phyloP scores from a whole-genome alignment of 331 rosid species.

The Acacia pycnantha region DNA sequence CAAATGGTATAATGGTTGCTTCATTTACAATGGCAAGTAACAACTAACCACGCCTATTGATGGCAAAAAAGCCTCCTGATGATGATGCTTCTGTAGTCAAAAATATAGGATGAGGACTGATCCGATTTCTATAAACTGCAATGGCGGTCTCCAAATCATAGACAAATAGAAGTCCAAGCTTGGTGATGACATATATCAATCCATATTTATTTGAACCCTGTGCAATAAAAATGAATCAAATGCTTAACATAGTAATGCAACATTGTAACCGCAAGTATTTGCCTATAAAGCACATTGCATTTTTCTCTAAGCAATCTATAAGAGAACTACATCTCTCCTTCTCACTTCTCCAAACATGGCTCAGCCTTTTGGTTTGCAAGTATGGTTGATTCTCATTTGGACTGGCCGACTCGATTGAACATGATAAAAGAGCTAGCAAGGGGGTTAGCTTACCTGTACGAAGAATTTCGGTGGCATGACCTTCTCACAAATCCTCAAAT shows the following conservation, averaged over 20 bases:
- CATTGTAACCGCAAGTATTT: not conserved
- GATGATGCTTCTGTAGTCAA: constrained; percentile 89
- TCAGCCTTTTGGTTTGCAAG: constrained; percentile 33
- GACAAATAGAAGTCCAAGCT: constrained; percentile 93
- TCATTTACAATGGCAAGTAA: constrained; percentile 94
- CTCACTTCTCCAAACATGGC: not conserved
- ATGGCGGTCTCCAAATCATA: constrained; percentile 94
- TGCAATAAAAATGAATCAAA: constrained; percentile 28
- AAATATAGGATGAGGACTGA: constrained; percentile 96
- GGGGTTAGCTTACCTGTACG: constrained; percentile 56
- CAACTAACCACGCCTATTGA: constrained; percentile 96
- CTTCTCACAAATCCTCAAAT: constrained; percentile 73
- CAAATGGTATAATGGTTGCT: constrained; percentile 87
- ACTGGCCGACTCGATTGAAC: constrained; percentile 61
- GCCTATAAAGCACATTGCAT: not conserved
- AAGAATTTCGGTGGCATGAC: constrained; percentile 36
- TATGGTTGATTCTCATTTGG: constrained; percentile 29
- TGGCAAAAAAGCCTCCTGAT: constrained; percentile 85
- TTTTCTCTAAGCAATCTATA: not conserved
- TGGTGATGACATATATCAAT: constrained; percentile 89
- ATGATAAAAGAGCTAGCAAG: constrained; percentile 72
- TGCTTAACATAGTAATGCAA: constrained; percentile 1
- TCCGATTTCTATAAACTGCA: constrained; percentile 94
- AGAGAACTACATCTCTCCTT: not conserved
- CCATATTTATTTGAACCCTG: constrained; percentile 94